A percentile compares a stretch with the other conserved stretches of the same genome.
Evolutionary conservation across 1,284 basidiomycete species (phyloP).

Genomic region (Fomitopsis schrenkii): DNA sequence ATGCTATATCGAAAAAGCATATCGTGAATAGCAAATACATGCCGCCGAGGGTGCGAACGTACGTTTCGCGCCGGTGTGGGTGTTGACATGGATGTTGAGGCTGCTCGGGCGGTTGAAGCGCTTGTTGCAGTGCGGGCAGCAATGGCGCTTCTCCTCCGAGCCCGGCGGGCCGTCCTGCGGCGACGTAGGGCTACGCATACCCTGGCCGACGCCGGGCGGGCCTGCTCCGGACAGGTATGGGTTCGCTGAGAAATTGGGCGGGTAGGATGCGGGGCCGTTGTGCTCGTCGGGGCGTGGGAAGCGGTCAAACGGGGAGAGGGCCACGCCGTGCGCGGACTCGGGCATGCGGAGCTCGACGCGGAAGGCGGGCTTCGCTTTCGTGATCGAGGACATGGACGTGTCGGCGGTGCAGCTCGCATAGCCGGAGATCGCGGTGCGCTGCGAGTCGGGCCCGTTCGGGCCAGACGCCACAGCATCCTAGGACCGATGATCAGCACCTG

Average conservation of each 20-base stretch:
- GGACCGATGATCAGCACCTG: constrained; percentile 6
- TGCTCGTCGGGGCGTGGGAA: not conserved
- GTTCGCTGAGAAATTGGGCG: constrained; percentile 7
- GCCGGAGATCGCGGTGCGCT: constrained; percentile 5
- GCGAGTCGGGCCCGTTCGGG: constrained; percentile 6
- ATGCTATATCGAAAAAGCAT: constrained; percentile 22
- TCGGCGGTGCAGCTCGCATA: not conserved
- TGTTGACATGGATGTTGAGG: constrained; percentile 38
- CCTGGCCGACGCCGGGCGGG: not conserved
- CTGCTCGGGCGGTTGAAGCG: constrained; percentile 42
- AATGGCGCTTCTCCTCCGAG: constrained; percentile 28
- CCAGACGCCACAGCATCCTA: constrained; percentile 14
- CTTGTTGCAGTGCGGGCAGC: constrained; percentile 37
- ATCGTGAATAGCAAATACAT: not conserved
- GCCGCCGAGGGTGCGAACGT: constrained; percentile 10
- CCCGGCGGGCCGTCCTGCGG: not conserved
- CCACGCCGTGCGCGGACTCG: not conserved
- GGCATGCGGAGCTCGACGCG: constrained; percentile 6
- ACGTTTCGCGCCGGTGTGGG: constrained; percentile 40
- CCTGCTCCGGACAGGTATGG: constrained; percentile 7
- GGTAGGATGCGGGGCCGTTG: not conserved
- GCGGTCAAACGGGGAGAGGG: not conserved
- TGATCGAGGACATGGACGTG: constrained; percentile 1
- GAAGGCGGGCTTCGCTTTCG: constrained; percentile 11
- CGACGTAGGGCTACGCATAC: not conserved